These are phyloP conservation scores for Aspergillus sp. DNA, from an alignment of 2,329 filamentous ascomycete genomes.

Conservation along the genomic window DNA sequence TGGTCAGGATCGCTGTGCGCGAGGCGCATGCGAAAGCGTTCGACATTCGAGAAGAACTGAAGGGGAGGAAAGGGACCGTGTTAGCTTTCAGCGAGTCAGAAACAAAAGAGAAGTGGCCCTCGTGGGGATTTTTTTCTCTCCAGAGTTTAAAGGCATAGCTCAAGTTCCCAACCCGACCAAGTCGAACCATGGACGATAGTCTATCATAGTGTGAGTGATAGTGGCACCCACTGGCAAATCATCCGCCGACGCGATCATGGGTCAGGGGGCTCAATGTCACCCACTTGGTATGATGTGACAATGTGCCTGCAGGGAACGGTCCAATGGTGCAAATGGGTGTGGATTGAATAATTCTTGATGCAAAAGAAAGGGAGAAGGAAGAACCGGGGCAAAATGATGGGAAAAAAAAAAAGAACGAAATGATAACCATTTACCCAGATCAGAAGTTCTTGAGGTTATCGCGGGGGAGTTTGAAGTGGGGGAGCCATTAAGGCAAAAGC, in stretches of 20 bases:
- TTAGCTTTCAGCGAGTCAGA: constrained; percentile 8
- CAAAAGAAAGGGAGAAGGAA: too few relatives aligned
- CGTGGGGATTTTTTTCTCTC: neutral
- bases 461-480: too few relatives aligned
- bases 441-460: too few relatives aligned
- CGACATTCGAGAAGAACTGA: constrained; percentile 39
- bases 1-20: constrained; percentile 25
- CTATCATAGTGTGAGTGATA: constrained; percentile 7
- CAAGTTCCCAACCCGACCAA: neutral
- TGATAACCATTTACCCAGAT: too few relatives aligned
- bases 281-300: neutral
- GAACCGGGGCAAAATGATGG: too few relatives aligned
- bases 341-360: too few relatives aligned
- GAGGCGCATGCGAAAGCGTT: constrained; percentile 33
- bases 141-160: too few relatives aligned
- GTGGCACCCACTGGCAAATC: constrained; percentile 8
- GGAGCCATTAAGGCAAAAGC: too few relatives aligned
- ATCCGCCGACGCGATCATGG: neutral
- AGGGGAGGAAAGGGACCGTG: constrained; percentile 14
- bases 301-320: too few relatives aligned
- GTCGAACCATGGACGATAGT: constrained; percentile 9
- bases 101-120: constrained; percentile 4
- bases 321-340: too few relatives aligned
- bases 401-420: too few relatives aligned
- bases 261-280: neutral